Conservation (phyloP, 352 stramenopile genomes). For the Phytopythium delawarense region DNA sequence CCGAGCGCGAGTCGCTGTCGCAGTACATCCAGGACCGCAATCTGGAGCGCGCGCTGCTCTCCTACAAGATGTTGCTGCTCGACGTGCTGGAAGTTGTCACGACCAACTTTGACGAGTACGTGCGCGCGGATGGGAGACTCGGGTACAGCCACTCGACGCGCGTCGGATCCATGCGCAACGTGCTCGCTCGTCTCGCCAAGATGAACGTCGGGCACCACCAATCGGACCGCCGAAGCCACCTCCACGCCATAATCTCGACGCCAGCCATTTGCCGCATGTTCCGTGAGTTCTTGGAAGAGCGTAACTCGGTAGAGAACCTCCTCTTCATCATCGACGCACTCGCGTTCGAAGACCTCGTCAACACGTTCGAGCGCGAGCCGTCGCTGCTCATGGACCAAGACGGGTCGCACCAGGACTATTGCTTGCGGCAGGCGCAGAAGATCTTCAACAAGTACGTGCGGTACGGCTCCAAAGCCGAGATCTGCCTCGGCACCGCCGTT, state of each 20-base stretch:
- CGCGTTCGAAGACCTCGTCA: constrained; percentile 59
- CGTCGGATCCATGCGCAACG: constrained; percentile 45
- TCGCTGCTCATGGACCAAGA: constrained; percentile 10
- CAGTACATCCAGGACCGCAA: constrained; percentile 46
- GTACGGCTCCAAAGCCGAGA: constrained; percentile 64
- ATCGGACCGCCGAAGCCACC: constrained; percentile 34
- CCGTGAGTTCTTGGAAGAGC: constrained; percentile 46
- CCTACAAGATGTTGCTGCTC: constrained; percentile 62
- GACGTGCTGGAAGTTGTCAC: constrained; percentile 57
- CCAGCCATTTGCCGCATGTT: constrained; percentile 49
- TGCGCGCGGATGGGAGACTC: constrained; percentile 30
- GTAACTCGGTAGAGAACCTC: constrained; percentile 56
- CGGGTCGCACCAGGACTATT: constrained; percentile 49
- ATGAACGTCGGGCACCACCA: constrained; percentile 22
- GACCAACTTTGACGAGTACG: constrained; percentile 51
- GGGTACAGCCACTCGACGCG: constrained; percentile 35
- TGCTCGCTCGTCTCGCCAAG: constrained; percentile 44
- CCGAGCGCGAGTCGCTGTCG: constrained; percentile 38
- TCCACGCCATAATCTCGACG: constrained; percentile 51
- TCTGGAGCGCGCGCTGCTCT: constrained; percentile 32
- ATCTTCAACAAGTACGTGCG: constrained; percentile 80
- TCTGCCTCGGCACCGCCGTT: constrained; percentile 37
- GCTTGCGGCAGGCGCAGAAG: constrained; percentile 56
- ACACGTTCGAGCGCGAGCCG: constrained; percentile 34
- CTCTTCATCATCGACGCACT: constrained; percentile 68